A percentile compares a stretch with the other conserved stretches of the same genome.
Evolutionary conservation across 2,329 filamentous ascomycete species (phyloP).

Genomic region (Orbilia javanica): DNA sequence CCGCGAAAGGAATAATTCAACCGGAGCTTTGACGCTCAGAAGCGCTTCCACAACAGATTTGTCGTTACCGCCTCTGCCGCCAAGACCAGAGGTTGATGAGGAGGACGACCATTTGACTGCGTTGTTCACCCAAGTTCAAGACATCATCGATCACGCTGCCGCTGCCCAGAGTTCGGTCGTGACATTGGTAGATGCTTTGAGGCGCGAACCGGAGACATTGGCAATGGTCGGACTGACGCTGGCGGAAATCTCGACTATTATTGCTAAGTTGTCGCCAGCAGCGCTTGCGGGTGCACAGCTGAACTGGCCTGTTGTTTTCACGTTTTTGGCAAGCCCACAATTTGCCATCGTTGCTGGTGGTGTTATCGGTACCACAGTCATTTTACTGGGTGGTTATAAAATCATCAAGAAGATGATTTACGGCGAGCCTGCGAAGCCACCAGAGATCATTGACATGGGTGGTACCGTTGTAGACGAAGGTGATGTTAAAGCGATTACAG

Average conservation of each 20-base stretch:
- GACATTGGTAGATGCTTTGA: constrained; percentile 82
- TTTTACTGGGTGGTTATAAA: constrained; percentile 96
- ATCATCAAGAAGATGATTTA: constrained; percentile 85
- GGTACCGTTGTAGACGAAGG: constrained; percentile 52
- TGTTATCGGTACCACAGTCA: constrained; percentile 90
- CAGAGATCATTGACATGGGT: constrained; percentile 56
- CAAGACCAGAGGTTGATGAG: constrained; percentile 49
- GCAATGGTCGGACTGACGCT: constrained; percentile 93
- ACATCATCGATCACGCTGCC: constrained; percentile 61
- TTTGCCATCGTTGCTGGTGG: constrained; percentile 94
- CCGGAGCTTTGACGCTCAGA: constrained; percentile 41
- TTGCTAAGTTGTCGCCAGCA: constrained; percentile 85
- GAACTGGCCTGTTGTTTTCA: constrained; percentile 86
- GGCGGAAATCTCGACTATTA: constrained; percentile 86
- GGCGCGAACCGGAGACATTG: constrained; percentile 88
- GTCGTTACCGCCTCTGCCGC: constrained; percentile 41
- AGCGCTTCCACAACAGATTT: constrained; percentile 40
- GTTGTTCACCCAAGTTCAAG: constrained; percentile 60
- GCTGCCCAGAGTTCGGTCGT: constrained; percentile 72
- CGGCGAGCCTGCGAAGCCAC: constrained; percentile 49
- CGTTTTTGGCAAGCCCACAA: constrained; percentile 86
- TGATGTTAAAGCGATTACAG: constrained; percentile 41
- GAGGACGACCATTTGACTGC: constrained; percentile 55
- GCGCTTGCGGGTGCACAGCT: constrained; percentile 81
- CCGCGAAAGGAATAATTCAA: constrained; percentile 39